Evolutionary conservation across 768 basidiomycete genomes (phyloP), one percentile per base, ranked within the genome.

Genomic region (Leccinum fibrillosum): DNA sequence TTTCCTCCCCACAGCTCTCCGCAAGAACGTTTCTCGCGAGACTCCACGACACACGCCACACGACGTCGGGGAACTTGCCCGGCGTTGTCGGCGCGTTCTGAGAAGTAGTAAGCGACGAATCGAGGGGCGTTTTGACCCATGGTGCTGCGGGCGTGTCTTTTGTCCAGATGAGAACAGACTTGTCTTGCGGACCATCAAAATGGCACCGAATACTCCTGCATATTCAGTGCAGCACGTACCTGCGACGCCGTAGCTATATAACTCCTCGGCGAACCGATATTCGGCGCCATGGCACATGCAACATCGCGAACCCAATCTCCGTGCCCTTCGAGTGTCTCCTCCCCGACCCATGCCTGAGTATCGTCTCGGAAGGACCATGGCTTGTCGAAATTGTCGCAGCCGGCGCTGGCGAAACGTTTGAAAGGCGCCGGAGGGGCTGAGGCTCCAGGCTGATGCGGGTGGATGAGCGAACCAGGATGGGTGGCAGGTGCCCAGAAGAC

Each of bases 21-120:
- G 95, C 95, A 49, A 99, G 80, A 53, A 99, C 83, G 69, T 98
- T 98, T 17, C 96, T 96, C 1, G 95, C 92, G 25, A 98, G 82
- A 63, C 92, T 95, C 97, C 97, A 99, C 48, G 91, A 93, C 34
- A 98, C 94, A n/a, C 95, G 84, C 97, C 96, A 99, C 25, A 98
- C 94, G 5, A 94, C 93, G 70, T 98, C 96, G 2, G 93, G 92
- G 77, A 98, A 98, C 71, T 90, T 94, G 23, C 90, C 90, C 15
- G 83, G 75, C 70, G 73, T 77, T 47, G 70, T 74, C 7, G 78
- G 77, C 8, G 80, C 67, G 9, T 77, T 74, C 49, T 80, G 76
- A 3, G 79, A 76, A 13, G 73, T 68, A 6, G 81, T 74, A 9
- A 80, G 76, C 2, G 84, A 83, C 1, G 90, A 90, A 66, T 94